phyloP scores from a whole-genome alignment of 2,329 filamentous ascomycete species.

The Dothistroma pini region DNA sequence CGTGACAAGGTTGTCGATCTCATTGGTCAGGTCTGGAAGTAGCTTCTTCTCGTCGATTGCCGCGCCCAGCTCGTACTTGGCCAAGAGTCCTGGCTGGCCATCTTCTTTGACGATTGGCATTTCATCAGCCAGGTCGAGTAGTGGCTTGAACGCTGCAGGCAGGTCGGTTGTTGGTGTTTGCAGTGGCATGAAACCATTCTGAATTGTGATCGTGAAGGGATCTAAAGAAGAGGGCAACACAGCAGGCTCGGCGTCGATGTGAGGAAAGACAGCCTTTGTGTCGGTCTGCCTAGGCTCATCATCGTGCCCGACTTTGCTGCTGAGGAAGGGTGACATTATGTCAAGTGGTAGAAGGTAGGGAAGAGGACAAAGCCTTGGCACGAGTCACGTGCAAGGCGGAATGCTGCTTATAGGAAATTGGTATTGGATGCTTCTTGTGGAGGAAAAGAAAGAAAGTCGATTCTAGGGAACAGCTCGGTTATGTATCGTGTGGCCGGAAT shows the following conservation, averaged over 20 bases:
- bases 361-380: neutral
- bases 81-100: slow-evolving; percentile 73
- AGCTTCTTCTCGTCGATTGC: slow-evolving; percentile 59
- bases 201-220: slow-evolving; percentile 71
- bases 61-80: slow-evolving; percentile 67
- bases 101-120: slow-evolving; percentile 75
- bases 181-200: slow-evolving; percentile 70
- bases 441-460: slow-evolving; percentile 17
- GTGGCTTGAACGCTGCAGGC: slow-evolving; percentile 67
- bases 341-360: neutral
- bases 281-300: slow-evolving; percentile 11
- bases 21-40: slow-evolving; percentile 71
- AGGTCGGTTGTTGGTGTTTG: slow-evolving; percentile 51
- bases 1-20: slow-evolving; percentile 46
- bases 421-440: slow-evolving; percentile 2
- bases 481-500: slow-evolving; percentile 26
- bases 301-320: slow-evolving; percentile 9
- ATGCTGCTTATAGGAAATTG: slow-evolving; percentile 3
- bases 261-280: slow-evolving; percentile 23
- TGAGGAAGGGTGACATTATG: slow-evolving; percentile 24
- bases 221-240: slow-evolving; percentile 28
- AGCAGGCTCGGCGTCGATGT: slow-evolving; percentile 30
- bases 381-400: slow-evolving; percentile 11
- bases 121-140: slow-evolving; percentile 68
- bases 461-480: slow-evolving; percentile 17